Percentiles rank a stretch among this genome's conserved stretches.
phyloP scores from a whole-genome alignment of 148 eudicot species.

The Spergularia bocconei region DNA sequence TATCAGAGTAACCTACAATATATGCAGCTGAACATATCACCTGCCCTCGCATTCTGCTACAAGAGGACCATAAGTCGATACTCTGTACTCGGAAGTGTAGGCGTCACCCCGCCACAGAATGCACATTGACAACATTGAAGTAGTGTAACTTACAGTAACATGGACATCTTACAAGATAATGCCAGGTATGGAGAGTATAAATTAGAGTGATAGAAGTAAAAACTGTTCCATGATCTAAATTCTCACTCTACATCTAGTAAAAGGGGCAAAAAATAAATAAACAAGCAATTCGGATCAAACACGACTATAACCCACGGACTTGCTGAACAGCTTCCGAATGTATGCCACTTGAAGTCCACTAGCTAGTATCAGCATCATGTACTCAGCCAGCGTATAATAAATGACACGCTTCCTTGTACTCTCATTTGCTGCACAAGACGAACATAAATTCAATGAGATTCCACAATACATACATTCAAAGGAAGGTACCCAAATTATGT shows the following conservation, averaged over 20 bases:
- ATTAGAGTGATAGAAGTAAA: neutral
- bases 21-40: too few relatives aligned
- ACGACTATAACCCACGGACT: slow-evolving; percentile 36
- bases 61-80: neutral
- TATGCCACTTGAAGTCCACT: slow-evolving; percentile 39
- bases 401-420: slow-evolving; percentile 39
- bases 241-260: neutral
- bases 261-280: neutral
- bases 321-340: slow-evolving; percentile 37
- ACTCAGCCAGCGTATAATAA: slow-evolving; percentile 38
- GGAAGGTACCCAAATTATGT: too few relatives aligned
- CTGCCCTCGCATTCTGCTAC: neutral
- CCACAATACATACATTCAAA: too few relatives aligned
- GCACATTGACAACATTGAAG: neutral
- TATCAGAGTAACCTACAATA: too few relatives aligned
- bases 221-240: neutral
- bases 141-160: neutral
- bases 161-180: neutral
- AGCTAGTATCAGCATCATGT: slow-evolving; percentile 27
- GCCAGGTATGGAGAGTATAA: neutral
- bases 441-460: neutral
- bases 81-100: too few relatives aligned
- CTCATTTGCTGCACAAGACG: slow-evolving; percentile 33
- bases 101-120: neutral
- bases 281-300: slow-evolving; percentile 22